Evolutionary conservation across 257 asterid species (phyloP), one percentile per base, ranked within the genome.

Genomic region (Solanum neorickii): DNA sequence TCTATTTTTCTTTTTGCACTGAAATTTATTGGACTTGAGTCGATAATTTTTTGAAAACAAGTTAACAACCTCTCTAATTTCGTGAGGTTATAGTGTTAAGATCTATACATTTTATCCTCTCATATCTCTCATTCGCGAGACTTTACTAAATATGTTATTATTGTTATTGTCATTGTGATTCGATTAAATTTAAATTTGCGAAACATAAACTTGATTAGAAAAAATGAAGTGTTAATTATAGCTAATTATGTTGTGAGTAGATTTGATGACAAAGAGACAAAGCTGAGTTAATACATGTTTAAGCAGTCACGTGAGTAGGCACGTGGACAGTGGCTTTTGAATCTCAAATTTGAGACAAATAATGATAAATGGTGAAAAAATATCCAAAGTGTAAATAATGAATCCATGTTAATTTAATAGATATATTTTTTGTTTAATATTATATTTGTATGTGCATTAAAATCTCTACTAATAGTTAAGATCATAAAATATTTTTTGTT

Each of bases 231-330:
- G 42, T 27, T 80, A 27, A 80, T 25, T 18, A n/a, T 62, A 59
- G 72, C 59, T 16, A 85, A 89, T 37, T 37, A 37, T 29, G 14
- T 39, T 87, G 84, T 41, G 21, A 35, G 59, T 86, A 33, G 75
- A 87, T 80, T 68, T 82, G 83, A 72, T 80, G 87, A 84, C 88
- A 85, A 72, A 87, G 31, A 46, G 85, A 83, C 87, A 76, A 77
- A 65, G 49, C 44, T 80, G 86, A 76, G 42, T 20, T 65, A n/a
- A 7, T 23, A 47, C 35, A 65, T 85, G 88, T 87, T 80, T 78
- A 39, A 35, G 31, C 33, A 76, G 42, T 29, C 89, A 88, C 35
- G 92, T 88, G 89, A 72, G 82, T 33, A 35, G 52, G 75, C 84
- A 86, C 85, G 44, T 69, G 89, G 85, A 69, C 74, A 47, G 68